Evolutionary conservation across 768 basidiomycete species (phyloP), one percentile per base, ranked within the genome.

Genomic region (Tubosaeta sp.): DNA sequence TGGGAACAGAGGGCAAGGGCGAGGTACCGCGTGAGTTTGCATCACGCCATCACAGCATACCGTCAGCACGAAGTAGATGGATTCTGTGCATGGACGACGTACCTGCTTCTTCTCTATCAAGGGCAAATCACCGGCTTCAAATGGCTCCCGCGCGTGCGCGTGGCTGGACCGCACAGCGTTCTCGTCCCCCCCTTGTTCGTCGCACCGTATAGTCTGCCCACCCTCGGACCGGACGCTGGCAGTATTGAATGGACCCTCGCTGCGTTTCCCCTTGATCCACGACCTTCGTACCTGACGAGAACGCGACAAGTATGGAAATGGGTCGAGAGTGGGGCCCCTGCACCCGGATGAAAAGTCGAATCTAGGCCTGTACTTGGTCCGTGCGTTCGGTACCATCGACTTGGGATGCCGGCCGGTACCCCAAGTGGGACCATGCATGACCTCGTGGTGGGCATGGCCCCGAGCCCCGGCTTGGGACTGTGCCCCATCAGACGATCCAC

Each of bases 101-200:
- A 72, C 71, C 55, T 57, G 59, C 41, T 64, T 59, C 58, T 68
- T 67, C 51, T 64, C 62, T 35, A 59, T 53, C 51, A 60, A 58
- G 56, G 65, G 59, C 55, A 63, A 56, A 54, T 58, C 60, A 26
- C 22, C 58, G 45, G 64, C 45, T 10, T 61, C 61, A 59, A 47
- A 55, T 17, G 31, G 51, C 26, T 59, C 52, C 8, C 41, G 48
- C 26, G 25, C 35, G 43, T 47, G 48, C n/a, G 22, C 35, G 43
- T 49, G 45, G 14, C 26, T 32, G 22, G 38, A 14, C 27, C 25
- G 37, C n/a, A 27, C n/a, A 19, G 11, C 33, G 27, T 53, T 51
- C 26, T 42, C 55, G 14, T 43, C 33, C 14, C 38, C 42, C n/a
- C 29, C 44, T 31, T 35, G 42, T 14, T 43, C 54, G n/a, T n/a